Evolutionary conservation across 495 filamentous ascomycete genomes (phyloP), one percentile per base, ranked within the genome.

Genomic region (Entonaema liquescens): DNA sequence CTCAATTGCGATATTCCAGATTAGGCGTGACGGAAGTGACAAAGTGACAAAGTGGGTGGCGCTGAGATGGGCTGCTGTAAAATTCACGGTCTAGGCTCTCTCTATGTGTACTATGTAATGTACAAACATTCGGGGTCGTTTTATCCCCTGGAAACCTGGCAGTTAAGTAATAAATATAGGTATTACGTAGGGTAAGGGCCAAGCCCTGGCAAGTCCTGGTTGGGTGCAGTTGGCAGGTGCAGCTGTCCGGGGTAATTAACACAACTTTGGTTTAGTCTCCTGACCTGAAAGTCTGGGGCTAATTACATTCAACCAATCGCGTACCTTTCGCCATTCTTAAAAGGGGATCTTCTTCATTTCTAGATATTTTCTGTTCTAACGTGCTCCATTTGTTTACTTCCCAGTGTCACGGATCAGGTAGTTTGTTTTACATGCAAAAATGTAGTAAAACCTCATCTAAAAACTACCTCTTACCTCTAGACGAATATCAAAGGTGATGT

Each of bases 1-100:
- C 56, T 33, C 50, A 58, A 73, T 73, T 65, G 70, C 70, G 65
- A 73, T 49, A 72, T 72, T 57, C 58, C 28, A 47, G 19, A 47
- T 47, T 47, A 4, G 19, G 42, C 21, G 17, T 21, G 17, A 47
- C 42, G 42, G 42, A 33, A 33, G 31, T 33, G 31, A 33, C 31
- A 33, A 33, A 47, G 21, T 47, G 42, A 47, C 21, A 42, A 42
- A 42, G 12, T 12, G 17, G 42, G 42, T 47, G 17, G 7, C 19
- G 21, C 42, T 47, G 42, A 47, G 17, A 47, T n/a, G 42, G 42
- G 42, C 42, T 21, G 42, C 42, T 47, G 42, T 19, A 47, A 23
- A 47, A 21, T 47, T 47, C 17, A 23, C 2, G 42, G 42, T 47
- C 42, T 44, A 44, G 40, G 17, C 40, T 33, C 31, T 33, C 31